These are phyloP conservation scores for Leptodermis oblonga DNA, from an alignment of 257 asterid genomes.

Conservation along the genomic window DNA sequence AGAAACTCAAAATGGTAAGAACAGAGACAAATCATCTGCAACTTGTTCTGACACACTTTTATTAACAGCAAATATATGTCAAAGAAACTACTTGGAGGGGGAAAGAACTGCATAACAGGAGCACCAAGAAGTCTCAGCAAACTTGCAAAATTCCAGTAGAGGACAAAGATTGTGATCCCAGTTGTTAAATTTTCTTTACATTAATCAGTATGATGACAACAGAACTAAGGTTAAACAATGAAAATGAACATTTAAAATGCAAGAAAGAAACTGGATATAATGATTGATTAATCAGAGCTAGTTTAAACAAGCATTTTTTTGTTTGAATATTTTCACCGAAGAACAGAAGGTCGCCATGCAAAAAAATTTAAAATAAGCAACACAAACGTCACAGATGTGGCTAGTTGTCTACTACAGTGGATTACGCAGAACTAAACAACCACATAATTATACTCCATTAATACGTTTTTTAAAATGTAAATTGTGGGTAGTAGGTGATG, in stretches of 20 bases:
- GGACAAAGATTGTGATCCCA: background rate
- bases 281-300: slow-evolving; percentile 5
- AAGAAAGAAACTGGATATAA: background rate
- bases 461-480: background rate
- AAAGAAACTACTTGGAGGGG: background rate
- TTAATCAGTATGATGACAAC: background rate
- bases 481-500: slow-evolving; percentile 9
- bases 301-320: background rate
- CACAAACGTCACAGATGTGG: slow-evolving; percentile 4
- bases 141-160: background rate
- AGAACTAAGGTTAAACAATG: background rate
- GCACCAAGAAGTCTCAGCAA: background rate
- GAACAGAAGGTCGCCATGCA: slow-evolving; percentile 2
- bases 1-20: too few relatives aligned
- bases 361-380: background rate
- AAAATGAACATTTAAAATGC: slow-evolving; percentile 3
- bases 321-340: background rate
- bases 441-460: background rate
- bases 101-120: background rate
- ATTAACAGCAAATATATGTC: too few relatives aligned
- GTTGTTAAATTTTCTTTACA: background rate
- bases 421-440: slow-evolving; percentile 1
- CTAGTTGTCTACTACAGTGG: background rate
- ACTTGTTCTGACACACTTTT: background rate
- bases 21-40: background rate